Base-by-base conservation (phyloP, 78 protist species). In the Dictyostelium citrinum region DNA sequence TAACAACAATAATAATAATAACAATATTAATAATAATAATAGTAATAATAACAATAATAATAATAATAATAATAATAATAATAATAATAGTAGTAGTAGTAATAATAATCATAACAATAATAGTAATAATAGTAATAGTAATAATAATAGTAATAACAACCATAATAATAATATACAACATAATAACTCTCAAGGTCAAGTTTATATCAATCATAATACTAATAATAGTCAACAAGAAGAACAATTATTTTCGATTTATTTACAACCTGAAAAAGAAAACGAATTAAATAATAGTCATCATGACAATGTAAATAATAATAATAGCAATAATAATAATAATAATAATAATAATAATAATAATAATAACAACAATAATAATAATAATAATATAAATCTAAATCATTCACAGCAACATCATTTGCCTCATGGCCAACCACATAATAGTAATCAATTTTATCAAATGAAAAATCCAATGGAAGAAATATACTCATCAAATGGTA, bases 211-310 rank as follows among this genome's bases (percentile, higher is more conserved):
- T 16, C 51, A 27, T n/a, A 76, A 64, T 27, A 5, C 64, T 0
- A 55, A 55, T 55, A 20, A 6, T 55, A 43, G n/a, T 3, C 29
- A n/a, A 22, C 55, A 70, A 55, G 82, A 83, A 27, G 90, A 83
- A 20, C 82, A 83, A 71, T 49, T 83, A 49, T 83, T 70, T 51
- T 33, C 64, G 37, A 72, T 83, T 7, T 83, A 46, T 71, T 72
- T 83, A 71, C n/a, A 77, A 22, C 71, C 81, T 64, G 86, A 81
- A 81, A 81, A 81, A 12, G 86, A 81, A 7, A 49, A 60, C 31
- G 61, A 61, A 10, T 45, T 80, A 37, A 80, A 80, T 80, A 60
- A 80, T 80, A 60, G 22, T 58, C 20, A 71, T 20, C 29, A 35
- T 37, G 79, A 71, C 3, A 29, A 16, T 29, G 68, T 37, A 37